phyloP scores from a whole-genome alignment of 2,329 filamentous ascomycete genomes.

The Byssochlamys sp. region DNA sequence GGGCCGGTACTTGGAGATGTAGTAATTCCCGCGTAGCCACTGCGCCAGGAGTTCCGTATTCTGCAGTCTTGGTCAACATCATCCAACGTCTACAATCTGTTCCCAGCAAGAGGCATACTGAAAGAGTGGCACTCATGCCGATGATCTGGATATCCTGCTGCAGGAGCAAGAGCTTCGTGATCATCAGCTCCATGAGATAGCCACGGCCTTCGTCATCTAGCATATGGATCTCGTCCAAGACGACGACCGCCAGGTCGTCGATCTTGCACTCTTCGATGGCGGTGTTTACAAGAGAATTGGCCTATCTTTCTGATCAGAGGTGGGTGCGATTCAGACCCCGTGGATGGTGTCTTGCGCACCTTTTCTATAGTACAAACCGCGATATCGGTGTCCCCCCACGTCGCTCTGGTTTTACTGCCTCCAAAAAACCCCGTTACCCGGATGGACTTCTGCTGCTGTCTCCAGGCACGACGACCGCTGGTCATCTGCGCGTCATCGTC shows the following conservation, averaged over 20 bases:
- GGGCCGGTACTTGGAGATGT: slow-evolving; percentile 62
- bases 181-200: slow-evolving; percentile 64
- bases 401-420: slow-evolving; percentile 56
- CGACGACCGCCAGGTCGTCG: slow-evolving; percentile 54
- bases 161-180: slow-evolving; percentile 61
- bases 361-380: slow-evolving; percentile 74
- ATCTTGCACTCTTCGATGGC: slow-evolving; percentile 63
- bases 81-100: neutral
- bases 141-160: slow-evolving; percentile 60
- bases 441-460: slow-evolving; percentile 50
- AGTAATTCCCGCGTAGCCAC: slow-evolving; percentile 63
- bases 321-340: slow-evolving; percentile 12
- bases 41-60: slow-evolving; percentile 59
- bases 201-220: slow-evolving; percentile 66
- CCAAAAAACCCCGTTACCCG: slow-evolving; percentile 66
- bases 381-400: slow-evolving; percentile 67
- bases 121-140: slow-evolving; percentile 71
- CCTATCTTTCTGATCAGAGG: slow-evolving; percentile 36
- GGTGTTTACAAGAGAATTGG: slow-evolving; percentile 63
- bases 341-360: slow-evolving; percentile 26
- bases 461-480: slow-evolving; percentile 43
- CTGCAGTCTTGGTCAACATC: slow-evolving; percentile 32
- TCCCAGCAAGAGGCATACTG: slow-evolving; percentile 38
- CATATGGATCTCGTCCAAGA: slow-evolving; percentile 75
- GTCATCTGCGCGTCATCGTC: slow-evolving; percentile 25